Evolutionary conservation across 2,329 filamentous ascomycete species (phyloP).

Genomic region (Clonostachys chloroleuca): DNA sequence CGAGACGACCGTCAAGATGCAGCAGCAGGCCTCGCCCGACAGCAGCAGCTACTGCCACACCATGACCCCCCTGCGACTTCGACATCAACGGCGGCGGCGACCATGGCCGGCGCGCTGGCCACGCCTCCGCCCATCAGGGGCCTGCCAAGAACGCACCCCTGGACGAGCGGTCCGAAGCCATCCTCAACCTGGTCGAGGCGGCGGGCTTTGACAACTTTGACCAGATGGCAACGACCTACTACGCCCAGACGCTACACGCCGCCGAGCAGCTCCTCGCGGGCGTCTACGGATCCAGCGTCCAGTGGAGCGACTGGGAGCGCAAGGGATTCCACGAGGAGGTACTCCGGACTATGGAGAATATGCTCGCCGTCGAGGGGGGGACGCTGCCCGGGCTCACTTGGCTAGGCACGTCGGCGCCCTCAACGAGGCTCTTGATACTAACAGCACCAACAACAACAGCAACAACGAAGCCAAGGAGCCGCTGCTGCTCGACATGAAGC

Average conservation of each 20-base stretch:
- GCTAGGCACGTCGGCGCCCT: conserved; percentile 3
- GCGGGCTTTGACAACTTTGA: conserved; percentile 17
- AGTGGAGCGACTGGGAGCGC: conserved; percentile 8
- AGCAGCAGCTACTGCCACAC: too few species aligned
- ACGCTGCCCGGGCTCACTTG: not conserved
- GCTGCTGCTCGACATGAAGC: conserved; percentile 9
- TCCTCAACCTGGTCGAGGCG: conserved; percentile 11
- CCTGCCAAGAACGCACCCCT: conserved; percentile 3
- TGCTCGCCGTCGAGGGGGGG: conserved; percentile 5
- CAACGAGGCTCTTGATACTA: conserved; percentile 7
- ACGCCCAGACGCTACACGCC: conserved; percentile 10
- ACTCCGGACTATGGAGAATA: conserved; percentile 5
- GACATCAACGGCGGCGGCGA: too few species aligned
- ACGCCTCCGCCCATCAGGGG: too few species aligned
- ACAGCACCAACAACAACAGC: conserved; percentile 4
- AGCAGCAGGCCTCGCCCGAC: too few species aligned
- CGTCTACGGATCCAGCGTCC: conserved; percentile 3
- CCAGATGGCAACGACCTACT: conserved; percentile 15
- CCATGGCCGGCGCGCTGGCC: too few species aligned
- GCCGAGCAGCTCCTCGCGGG: conserved; percentile 13
- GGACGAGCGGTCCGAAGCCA: conserved; percentile 10
- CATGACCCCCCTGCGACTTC: too few species aligned
- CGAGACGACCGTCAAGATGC: conserved; percentile 5
- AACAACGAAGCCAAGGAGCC: conserved; percentile 3
- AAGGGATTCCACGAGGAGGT: conserved; percentile 5